Base-by-base conservation (phyloP, 2,329 filamentous ascomycete genomes). In the Diaporthe sp. region DNA sequence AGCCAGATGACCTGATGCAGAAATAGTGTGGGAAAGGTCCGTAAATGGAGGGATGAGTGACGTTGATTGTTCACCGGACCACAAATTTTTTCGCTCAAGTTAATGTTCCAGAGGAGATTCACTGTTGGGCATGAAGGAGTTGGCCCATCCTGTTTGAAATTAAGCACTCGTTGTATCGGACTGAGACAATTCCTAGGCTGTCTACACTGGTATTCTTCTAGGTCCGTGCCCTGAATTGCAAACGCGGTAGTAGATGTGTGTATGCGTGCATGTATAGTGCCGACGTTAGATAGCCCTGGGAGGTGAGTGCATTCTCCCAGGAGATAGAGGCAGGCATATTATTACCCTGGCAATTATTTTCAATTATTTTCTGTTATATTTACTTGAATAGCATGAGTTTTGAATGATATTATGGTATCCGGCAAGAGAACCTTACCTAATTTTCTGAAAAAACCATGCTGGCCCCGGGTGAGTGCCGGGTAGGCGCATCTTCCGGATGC, bases 371-470 rank as follows among this genome's bases (percentile, higher is more conserved):
- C 19, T 19, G 2, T 22, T 19, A 22, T 22, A 19, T 22, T 3
- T 22, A 22, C 17, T 49, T 49, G 17, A 19, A 22, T 22, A 2
- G 8, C 4, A 17, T 49, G 6, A 9, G 22, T 49, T 22, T 8
- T 10, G 0, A n/a, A 37, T 19, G 2, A 22, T 12, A 6, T 4
- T 2, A 22, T n/a, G 2, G 8, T 4, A 25, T 2, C 9, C 31
- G 4, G n/a, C 25, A 15, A 15, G 25, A n/a, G 8, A 12, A 17
- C 4, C 9, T 3, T 5, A 0, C 4, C 13, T 17, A 8, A 2
- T 28, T 19, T 4, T 2, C 25, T 3, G 15, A 31, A 10, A 13
- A 2, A n/a, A 37, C 5, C 13, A 59, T 12, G 34, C 9, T 37
- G 2, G 2, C 2, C 2, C 17, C 3, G 55, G 9, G 19, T 5